Conservation (phyloP, 2,329 filamentous ascomycete genomes). For the Cordyceps tenuipes region DNA sequence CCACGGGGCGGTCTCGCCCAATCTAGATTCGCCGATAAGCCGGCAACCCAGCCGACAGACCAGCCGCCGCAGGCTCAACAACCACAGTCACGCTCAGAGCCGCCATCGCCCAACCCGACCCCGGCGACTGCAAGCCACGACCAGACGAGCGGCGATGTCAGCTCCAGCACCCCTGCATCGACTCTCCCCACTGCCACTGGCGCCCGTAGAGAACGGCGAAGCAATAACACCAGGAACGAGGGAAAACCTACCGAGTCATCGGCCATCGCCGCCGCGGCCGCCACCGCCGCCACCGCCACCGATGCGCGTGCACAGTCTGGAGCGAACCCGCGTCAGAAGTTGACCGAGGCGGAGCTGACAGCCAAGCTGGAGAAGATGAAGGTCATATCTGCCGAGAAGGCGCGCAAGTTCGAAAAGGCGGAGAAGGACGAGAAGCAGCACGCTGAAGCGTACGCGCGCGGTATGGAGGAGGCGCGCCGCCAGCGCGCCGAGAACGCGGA, state of each 20-base stretch:
- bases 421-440: constrained; percentile 50
- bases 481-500: constrained; percentile 45
- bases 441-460: constrained; percentile 44
- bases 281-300: constrained; percentile 18
- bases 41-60: constrained; percentile 24
- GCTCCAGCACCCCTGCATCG: background rate
- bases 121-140: background rate
- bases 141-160: background rate
- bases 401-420: constrained; percentile 49
- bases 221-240: constrained; percentile 2
- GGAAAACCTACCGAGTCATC: constrained; percentile 17
- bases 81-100: background rate
- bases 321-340: constrained; percentile 51
- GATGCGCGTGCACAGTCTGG: constrained; percentile 43
- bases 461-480: constrained; percentile 47
- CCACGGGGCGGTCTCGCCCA: constrained; percentile 20
- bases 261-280: background rate
- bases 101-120: background rate
- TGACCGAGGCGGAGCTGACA: constrained; percentile 50
- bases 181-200: background rate
- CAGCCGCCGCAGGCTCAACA: background rate
- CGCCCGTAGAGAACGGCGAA: background rate
- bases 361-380: constrained; percentile 55
- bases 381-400: constrained; percentile 48
- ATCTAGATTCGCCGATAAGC: constrained; percentile 28